Conservation (phyloP, 345 rosid genomes). For the Excoecaria cochinchinensis region DNA sequence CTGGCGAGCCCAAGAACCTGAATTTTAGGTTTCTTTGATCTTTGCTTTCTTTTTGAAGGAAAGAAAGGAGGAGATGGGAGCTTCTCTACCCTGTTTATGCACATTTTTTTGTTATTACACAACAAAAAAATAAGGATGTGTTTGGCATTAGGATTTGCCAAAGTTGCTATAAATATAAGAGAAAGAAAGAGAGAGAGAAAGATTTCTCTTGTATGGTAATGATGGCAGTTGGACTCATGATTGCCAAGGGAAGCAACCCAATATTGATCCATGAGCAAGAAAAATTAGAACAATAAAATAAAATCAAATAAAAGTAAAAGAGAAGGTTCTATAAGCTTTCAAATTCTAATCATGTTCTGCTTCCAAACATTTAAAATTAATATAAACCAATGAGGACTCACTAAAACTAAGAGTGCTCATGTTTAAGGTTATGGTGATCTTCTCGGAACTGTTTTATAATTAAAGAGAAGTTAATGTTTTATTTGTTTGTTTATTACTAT, state of each 20-base stretch:
- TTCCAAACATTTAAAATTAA: background rate
- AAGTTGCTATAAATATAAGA: background rate
- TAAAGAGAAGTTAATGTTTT: background rate
- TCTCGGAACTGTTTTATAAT: background rate
- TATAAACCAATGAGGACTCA: background rate
- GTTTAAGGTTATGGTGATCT: background rate
- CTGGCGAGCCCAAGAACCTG: constrained; percentile 46
- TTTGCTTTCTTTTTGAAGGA: constrained; percentile 33
- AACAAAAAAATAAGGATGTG: background rate
- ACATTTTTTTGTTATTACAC: constrained; percentile 25
- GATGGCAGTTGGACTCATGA: constrained; percentile 44
- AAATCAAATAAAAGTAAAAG: background rate
- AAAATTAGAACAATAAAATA: constrained; percentile 1
- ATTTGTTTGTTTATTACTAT: background rate
- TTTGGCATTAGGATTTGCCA: background rate
- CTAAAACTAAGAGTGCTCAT: background rate
- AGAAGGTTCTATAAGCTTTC: constrained; percentile 26
- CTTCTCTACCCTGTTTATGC: constrained; percentile 32
- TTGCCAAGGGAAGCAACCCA: constrained; percentile 39
- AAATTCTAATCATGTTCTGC: background rate
- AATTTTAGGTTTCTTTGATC: constrained; percentile 41
- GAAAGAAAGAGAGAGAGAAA: constrained; percentile 7
- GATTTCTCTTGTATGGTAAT: constrained; percentile 37
- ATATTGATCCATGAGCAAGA: constrained; percentile 4
- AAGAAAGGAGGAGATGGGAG: constrained; percentile 28